Percentiles rank a stretch among this genome's conserved stretches.
Conservation (phyloP, 257 asterid genomes). For the Salvia rosmarinus region DNA sequence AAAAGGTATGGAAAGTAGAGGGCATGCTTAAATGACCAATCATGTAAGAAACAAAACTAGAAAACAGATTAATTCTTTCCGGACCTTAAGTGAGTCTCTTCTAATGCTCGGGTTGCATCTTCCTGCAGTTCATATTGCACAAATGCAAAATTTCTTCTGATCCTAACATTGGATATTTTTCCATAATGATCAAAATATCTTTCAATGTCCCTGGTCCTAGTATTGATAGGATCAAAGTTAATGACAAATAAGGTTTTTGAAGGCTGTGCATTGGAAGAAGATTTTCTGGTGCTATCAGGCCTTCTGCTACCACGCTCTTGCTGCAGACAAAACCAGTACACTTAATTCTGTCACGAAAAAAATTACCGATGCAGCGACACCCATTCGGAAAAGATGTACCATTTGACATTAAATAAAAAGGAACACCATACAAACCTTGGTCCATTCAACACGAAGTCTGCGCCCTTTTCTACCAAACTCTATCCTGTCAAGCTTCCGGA, state of each 20-base stretch:
- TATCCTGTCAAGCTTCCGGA: constrained; percentile 79
- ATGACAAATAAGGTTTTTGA: constrained; percentile 83
- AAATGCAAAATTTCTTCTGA: constrained; percentile 82
- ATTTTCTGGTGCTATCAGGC: constrained; percentile 67
- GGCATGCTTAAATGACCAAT: not conserved
- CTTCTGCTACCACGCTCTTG: constrained; percentile 77
- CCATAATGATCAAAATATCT: constrained; percentile 80
- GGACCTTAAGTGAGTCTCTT: constrained; percentile 72
- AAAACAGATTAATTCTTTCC: not conserved
- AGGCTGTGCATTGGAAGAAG: constrained; percentile 66
- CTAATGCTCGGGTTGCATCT: constrained; percentile 85
- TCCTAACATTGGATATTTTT: constrained; percentile 70
- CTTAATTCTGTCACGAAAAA: not conserved
- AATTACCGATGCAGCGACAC: too few relatives aligned
- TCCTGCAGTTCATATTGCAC: constrained; percentile 76
- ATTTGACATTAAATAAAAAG: constrained; percentile 11
- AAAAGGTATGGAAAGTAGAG: too few relatives aligned
- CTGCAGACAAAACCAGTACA: constrained; percentile 47
- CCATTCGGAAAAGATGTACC: not conserved
- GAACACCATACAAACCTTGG: constrained; percentile 54
- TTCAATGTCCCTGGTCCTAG: constrained; percentile 78
- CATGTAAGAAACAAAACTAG: not conserved
- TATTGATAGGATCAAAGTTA: constrained; percentile 78
- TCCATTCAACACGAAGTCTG: constrained; percentile 86
- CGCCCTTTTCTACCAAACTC: constrained; percentile 92